phyloP scores from a whole-genome alignment of 306 rosid genomes.

The Rosa multiflora region DNA sequence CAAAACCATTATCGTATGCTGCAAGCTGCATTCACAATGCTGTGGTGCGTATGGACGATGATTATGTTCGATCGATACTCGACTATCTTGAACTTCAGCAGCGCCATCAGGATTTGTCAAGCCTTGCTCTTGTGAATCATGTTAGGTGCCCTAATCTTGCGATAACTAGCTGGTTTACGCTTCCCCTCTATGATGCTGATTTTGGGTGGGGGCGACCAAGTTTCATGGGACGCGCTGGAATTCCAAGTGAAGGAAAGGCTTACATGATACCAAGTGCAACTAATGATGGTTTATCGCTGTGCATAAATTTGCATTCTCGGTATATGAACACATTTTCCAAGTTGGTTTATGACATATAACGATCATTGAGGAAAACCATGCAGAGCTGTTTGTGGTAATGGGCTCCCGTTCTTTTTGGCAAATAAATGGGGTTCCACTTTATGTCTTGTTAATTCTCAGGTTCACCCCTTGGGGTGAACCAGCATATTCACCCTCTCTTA shows the following conservation, averaged over 20 bases:
- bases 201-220: conserved; percentile 86
- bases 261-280: conserved; percentile 57
- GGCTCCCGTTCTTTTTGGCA: no score
- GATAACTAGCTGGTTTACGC: conserved; percentile 66
- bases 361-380: no score
- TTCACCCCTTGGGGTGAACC: no score
- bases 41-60: conserved; percentile 49
- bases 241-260: conserved; percentile 58
- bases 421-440: no score
- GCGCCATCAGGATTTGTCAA: conserved; percentile 49
- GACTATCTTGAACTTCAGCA: conserved; percentile 67
- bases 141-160: conserved; percentile 63
- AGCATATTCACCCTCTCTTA: no score
- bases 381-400: no score
- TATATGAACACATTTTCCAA: neutral
- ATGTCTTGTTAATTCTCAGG: no score
- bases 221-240: conserved; percentile 77
- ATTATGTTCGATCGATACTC: conserved; percentile 60
- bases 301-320: neutral
- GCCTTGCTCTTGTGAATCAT: conserved; percentile 29
- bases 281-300: conserved; percentile 36
- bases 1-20: conserved; percentile 68
- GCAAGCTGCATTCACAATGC: conserved; percentile 62
- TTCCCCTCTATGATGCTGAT: conserved; percentile 71
- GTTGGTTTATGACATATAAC: neutral